Conservation (phyloP, 2,329 filamentous ascomycete species). For the Ascosphaera aggregata region DNA sequence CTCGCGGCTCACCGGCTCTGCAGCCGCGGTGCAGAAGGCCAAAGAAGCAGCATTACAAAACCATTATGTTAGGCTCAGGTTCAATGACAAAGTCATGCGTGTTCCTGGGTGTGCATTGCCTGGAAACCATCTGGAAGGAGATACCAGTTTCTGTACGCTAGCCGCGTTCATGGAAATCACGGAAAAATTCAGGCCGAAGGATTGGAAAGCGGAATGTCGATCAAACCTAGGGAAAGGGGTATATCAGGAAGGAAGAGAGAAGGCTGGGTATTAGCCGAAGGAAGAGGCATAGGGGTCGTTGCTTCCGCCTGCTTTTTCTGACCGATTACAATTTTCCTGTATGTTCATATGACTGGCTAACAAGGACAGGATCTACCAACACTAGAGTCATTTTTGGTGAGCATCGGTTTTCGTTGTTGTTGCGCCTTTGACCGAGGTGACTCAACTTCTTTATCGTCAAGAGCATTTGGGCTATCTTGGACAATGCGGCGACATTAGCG, state of each 20-base stretch:
- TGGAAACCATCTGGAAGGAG: conserved; percentile 67
- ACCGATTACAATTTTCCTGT: too few relatives aligned
- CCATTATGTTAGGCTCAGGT: conserved; percentile 75
- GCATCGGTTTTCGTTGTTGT: too few relatives aligned
- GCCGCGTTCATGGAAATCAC: conserved; percentile 81
- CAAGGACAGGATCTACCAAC: too few relatives aligned
- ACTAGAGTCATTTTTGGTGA: too few relatives aligned
- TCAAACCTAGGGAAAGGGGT: conserved; percentile 31
- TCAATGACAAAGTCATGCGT: conserved; percentile 64
- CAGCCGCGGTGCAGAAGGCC: conserved; percentile 26
- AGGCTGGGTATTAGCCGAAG: conserved; percentile 14
- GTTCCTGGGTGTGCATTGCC: conserved; percentile 55
- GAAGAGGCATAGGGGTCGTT: too few relatives aligned
- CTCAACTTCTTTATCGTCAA: too few relatives aligned
- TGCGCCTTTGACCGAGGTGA: too few relatives aligned
- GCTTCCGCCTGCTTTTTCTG: too few relatives aligned
- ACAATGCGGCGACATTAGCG: too few relatives aligned
- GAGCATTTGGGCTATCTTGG: too few relatives aligned
- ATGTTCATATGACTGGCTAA: too few relatives aligned
- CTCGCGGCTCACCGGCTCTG: conserved; percentile 4
- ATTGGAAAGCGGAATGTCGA: conserved; percentile 47
- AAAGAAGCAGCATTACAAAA: conserved; percentile 30
- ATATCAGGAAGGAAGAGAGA: conserved; percentile 21
- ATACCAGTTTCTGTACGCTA: conserved; percentile 77
- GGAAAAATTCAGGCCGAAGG: conserved; percentile 63